Evolutionary conservation across 1,284 basidiomycete genomes (phyloP), one percentile per base, ranked within the genome.

Genomic region (Athelia psychrophila): DNA sequence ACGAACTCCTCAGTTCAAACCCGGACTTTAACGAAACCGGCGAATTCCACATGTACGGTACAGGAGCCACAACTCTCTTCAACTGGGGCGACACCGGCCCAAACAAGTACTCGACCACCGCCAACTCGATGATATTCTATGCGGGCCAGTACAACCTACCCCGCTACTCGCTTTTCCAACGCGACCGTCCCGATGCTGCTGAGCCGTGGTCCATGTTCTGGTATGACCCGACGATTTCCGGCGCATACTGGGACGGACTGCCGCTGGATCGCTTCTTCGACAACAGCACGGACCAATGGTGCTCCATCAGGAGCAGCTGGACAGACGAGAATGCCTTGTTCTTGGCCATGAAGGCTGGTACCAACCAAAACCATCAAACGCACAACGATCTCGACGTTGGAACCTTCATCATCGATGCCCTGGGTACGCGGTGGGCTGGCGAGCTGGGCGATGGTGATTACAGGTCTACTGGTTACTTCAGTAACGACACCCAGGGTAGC

Each of bases 191-290:
- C 50, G 95, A 98, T 63, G 87, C 93, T 1, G 73, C 88, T 18
- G 96, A 99, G 58, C 96, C 96, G 0, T 93, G 88, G 83, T 86
- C 84, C 64, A 95, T 99, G 93, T 96, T 99, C 78, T 99, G 94
- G 93, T 99, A 98, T 70, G 80, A 98, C 67, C 85, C 94, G 12
- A 76, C 82, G 3, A 81, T 86, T 47, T 72, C 76, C 18, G 96
- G 96, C 52, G 92, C 93, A 47, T 99, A 90, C 80, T 98, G 94
- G 95, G 85, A 95, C 64, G 86, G 84, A 47, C 71, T 89, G 44
- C 68, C 88, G 2, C 80, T 98, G 46, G 96, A 99, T 73, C 76
- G 81, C 57, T 85, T 86, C 76, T 98, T 95, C 71, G 75, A 83
- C 61, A 81, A 86, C 58, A 61, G 61, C 19, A 68, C 80, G 38